phyloP scores from a whole-genome alignment of 345 rosid species.

The Arabidopsis suecica region DNA sequence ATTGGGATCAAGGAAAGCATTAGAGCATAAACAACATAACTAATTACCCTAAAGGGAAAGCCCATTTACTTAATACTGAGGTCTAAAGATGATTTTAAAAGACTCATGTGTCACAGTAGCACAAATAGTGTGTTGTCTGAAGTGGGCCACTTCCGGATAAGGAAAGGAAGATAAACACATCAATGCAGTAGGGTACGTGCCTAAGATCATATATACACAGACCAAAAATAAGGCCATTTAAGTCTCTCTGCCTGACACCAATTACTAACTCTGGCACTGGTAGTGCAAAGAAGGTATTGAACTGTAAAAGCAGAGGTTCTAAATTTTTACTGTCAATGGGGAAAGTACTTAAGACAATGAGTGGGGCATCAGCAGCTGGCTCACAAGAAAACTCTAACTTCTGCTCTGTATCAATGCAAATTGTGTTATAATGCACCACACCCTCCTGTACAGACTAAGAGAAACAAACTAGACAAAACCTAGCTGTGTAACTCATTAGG shows the following conservation, averaged over 20 bases:
- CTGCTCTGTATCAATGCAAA: slow-evolving; percentile 11
- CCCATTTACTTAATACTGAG: slow-evolving; percentile 2
- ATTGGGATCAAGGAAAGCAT: slow-evolving; percentile 17
- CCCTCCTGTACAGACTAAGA: background rate
- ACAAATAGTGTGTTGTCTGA: slow-evolving; percentile 35
- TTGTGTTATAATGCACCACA: slow-evolving; percentile 22
- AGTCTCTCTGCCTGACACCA: slow-evolving; percentile 30
- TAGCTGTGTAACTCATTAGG: slow-evolving; percentile 44
- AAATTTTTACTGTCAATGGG: slow-evolving; percentile 13
- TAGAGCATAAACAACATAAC: background rate
- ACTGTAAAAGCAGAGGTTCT: slow-evolving; percentile 6
- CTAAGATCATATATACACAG: slow-evolving; percentile 29
- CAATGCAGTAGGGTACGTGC: slow-evolving; percentile 45
- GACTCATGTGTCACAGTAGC: slow-evolving; percentile 29
- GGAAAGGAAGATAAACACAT: slow-evolving; percentile 34
- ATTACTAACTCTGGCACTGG: slow-evolving; percentile 29
- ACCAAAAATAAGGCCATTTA: slow-evolving; percentile 27
- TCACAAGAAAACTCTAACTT: slow-evolving; percentile 19
- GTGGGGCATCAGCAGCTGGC: slow-evolving; percentile 33
- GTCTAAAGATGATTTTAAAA: slow-evolving; percentile 29
- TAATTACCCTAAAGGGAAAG: slow-evolving; percentile 28
- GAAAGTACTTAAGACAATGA: slow-evolving; percentile 28
- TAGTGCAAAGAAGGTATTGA: slow-evolving; percentile 15
- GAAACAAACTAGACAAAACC: slow-evolving; percentile 39
- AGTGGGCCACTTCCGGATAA: slow-evolving; percentile 44